phyloP scores from a whole-genome alignment of 768 basidiomycete species.

The Hygrocybe punicea region DNA sequence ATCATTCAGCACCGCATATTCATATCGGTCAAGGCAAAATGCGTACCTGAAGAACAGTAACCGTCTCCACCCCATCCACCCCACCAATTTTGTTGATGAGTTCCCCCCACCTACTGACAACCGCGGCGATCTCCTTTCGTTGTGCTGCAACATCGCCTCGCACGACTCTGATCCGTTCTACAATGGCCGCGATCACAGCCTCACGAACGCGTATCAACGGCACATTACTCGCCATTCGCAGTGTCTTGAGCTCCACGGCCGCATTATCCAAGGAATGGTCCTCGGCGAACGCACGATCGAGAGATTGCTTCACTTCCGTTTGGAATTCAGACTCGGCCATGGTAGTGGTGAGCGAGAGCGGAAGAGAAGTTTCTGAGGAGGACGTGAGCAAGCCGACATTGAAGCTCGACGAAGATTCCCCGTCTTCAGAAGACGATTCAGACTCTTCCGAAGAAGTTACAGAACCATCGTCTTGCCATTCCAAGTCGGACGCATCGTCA shows the following conservation, averaged over 20 bases:
- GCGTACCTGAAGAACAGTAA: slow-evolving; percentile 72
- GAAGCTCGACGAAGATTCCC: slow-evolving; percentile 36
- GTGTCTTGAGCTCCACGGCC: slow-evolving; percentile 89
- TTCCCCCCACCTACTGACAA: slow-evolving; percentile 77
- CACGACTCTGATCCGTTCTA: slow-evolving; percentile 65
- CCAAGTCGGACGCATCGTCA: slow-evolving; percentile 60
- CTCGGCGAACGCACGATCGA: slow-evolving; percentile 90
- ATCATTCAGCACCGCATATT: no score
- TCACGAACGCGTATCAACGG: slow-evolving; percentile 80
- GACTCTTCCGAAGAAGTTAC: slow-evolving; percentile 47
- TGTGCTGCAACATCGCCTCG: slow-evolving; percentile 55
- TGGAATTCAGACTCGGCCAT: slow-evolving; percentile 65
- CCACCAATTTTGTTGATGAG: slow-evolving; percentile 81
- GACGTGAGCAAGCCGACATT: slow-evolving; percentile 32
- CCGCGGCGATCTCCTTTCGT: slow-evolving; percentile 57
- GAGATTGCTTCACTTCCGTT: slow-evolving; percentile 73
- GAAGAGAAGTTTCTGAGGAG: slow-evolving; percentile 50
- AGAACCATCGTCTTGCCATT: slow-evolving; percentile 57
- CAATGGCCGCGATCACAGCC: slow-evolving; percentile 82
- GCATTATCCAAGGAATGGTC: slow-evolving; percentile 91
- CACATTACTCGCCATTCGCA: slow-evolving; percentile 96
- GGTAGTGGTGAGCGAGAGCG: slow-evolving; percentile 39
- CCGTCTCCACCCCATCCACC: slow-evolving; percentile 75
- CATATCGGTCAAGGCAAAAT: slow-evolving; percentile 3
- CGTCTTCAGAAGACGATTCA: slow-evolving; percentile 40